These are phyloP conservation scores for Taphrina deformans DNA, from an alignment of 1,139 yeast species.

Conservation along the genomic window DNA sequence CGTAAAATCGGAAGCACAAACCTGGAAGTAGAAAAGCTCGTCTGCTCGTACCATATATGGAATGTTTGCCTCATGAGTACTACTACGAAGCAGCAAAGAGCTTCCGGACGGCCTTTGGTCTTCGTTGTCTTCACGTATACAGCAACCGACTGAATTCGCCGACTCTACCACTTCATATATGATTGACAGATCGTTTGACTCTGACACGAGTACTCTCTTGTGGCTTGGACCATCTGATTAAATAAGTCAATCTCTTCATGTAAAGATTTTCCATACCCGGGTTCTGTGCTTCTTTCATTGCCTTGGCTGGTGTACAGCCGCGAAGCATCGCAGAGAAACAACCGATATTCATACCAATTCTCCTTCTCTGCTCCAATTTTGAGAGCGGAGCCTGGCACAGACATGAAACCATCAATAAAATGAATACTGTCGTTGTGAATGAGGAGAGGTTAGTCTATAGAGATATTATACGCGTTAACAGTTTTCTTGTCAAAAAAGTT, in stretches of 20 bases:
- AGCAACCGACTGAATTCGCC: not conserved
- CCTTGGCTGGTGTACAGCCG: not conserved
- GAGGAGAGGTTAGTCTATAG: too few species aligned
- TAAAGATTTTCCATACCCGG: not conserved
- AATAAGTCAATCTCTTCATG: not conserved
- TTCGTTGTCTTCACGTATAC: not conserved
- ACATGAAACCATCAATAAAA: too few species aligned
- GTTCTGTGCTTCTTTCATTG: not conserved
- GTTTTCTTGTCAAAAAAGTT: too few species aligned
- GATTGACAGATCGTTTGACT: not conserved
- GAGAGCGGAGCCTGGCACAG: too few species aligned
- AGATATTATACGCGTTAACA: too few species aligned
- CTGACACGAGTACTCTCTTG: not conserved
- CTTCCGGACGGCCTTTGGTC: not conserved
- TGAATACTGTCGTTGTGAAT: too few species aligned
- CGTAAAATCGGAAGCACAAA: not conserved
- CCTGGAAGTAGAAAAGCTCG: conserved; percentile 3
- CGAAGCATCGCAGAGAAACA: not conserved
- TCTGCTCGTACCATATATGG: conserved; percentile 8
- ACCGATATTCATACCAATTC: not conserved
- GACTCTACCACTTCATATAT: not conserved
- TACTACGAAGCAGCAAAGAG: not conserved
- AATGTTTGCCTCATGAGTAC: not conserved
- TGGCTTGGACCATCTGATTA: not conserved
- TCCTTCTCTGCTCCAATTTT: not conserved